Base-by-base conservation (phyloP, 176 grass and related monocot genomes). In the Stipa capillata region DNA sequence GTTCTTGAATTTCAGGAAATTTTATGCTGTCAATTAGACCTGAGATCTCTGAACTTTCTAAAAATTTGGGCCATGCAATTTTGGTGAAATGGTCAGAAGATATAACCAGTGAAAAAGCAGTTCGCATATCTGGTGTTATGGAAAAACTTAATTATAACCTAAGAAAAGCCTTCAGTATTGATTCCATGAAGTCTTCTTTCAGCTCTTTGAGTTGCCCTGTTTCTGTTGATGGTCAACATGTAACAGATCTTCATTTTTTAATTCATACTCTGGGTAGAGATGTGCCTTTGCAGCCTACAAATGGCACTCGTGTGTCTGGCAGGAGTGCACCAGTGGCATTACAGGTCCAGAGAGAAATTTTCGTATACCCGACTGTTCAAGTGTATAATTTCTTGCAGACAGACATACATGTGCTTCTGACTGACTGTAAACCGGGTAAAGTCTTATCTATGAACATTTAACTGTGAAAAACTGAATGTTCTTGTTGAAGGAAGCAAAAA, bases 321-420 rank as follows among this genome's bases (percentile, higher is more conserved):
- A 90, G 79, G 71, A 84, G 44, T 71, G 73, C 82, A 64, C 45
- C 84, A 9, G 78, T 92, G 11, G 78, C 89, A 59, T 68, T 96
- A 60, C 93, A 84, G 73, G 51, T 92, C 28, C 93, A 96, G 72
- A 96, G 72, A 73, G 84, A 96, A 56, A 92, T 96, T 69, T 96
- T 92, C 39, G 69, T 96, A 89, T 96, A 89, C 68, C 93, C 93
- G 35, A 96, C 93, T 69, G 84, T 90, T 68, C 89, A 90, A 79
- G 89, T 96, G 57, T 81, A 85, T 86, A 96, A 96, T 85, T 90
- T 92, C 76, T 89, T 96, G 72, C 93, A 96, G 57, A 85, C 86
- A 80, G 84, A 85, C 24, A 69, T 96, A 73, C 52, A 84, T 7
- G 89, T 96, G 57, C 33, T 92, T 83, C 81, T 96, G 56, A 87